A percentile compares a stretch with the other conserved stretches of the same genome.
Evolutionary conservation across 306 rosid genomes (phyloP).

Genomic region (Albizia julibrissin): DNA sequence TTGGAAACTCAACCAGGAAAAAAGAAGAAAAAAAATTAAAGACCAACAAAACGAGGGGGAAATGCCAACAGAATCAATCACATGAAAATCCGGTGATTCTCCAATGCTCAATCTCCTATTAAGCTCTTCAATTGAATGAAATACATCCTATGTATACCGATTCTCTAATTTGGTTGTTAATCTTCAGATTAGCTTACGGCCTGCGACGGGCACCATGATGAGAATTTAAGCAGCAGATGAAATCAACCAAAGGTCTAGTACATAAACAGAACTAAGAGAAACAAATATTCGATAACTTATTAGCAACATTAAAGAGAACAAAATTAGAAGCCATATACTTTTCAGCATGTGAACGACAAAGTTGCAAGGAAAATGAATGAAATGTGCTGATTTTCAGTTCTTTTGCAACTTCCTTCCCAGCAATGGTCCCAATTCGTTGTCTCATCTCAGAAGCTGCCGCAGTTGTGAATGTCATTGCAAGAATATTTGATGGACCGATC

Average conservation of each 20-base stretch:
- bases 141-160: neutral
- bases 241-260: constrained; percentile 9
- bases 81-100: neutral
- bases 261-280: constrained; percentile 16
- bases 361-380: constrained; percentile 96
- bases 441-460: constrained; percentile 99
- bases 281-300: constrained; percentile 28
- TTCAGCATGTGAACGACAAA: constrained; percentile 89
- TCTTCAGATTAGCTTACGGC: constrained; percentile 17
- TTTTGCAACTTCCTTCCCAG: constrained; percentile 78
- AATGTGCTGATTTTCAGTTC: constrained; percentile 92
- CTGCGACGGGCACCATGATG: neutral
- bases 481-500: constrained; percentile 66
- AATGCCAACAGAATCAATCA: neutral
- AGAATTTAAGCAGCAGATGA: constrained; percentile 23
- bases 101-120: neutral
- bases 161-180: constrained; percentile 8
- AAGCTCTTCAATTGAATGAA: constrained; percentile 16
- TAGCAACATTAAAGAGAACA: constrained; percentile 20
- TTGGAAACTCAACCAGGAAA: neutral
- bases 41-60: neutral
- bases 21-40: neutral
- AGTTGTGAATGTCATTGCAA: constrained; percentile 96
- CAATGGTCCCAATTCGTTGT: constrained; percentile 79
- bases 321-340: constrained; percentile 55